Evolutionary conservation across 1,284 basidiomycete genomes (phyloP).

Genomic region (Phlebopus sp.): DNA sequence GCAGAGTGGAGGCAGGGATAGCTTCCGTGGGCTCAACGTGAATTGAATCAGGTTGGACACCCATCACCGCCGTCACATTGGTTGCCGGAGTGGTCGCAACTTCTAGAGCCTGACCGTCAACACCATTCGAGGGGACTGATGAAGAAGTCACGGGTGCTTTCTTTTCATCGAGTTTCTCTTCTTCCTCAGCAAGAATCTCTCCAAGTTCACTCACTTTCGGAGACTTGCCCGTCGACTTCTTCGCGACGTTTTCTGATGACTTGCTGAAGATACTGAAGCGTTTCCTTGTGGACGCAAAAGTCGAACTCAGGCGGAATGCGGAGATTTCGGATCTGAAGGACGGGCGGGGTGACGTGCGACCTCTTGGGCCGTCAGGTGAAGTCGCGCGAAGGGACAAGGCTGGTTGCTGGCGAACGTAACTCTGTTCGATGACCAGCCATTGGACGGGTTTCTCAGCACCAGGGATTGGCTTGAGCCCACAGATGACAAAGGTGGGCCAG

Average conservation of each 20-base stretch:
- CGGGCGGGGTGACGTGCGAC: constrained; percentile 47
- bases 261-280: constrained; percentile 57
- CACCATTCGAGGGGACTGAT: constrained; percentile 12
- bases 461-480: constrained; percentile 49
- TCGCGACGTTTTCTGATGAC: constrained; percentile 25
- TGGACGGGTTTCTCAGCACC: constrained; percentile 33
- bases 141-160: constrained; percentile 2
- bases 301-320: constrained; percentile 33
- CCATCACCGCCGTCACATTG: not conserved
- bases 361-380: constrained; percentile 26
- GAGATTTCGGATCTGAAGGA: constrained; percentile 46
- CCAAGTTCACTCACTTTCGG: constrained; percentile 61
- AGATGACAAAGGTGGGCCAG: constrained; percentile 68
- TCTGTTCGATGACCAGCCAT: constrained; percentile 68
- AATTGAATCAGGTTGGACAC: no score
- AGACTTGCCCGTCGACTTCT: constrained; percentile 36
- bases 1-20: no score
- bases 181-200: constrained; percentile 56
- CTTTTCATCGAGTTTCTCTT: constrained; percentile 22
- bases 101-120: constrained; percentile 18
- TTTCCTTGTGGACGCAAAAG: constrained; percentile 47
- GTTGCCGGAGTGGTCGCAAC: constrained; percentile 5
- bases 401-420: constrained; percentile 35
- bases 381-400: constrained; percentile 13
- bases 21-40: no score